A percentile compares a stretch with the other conserved stretches of the same genome.
phyloP scores from a whole-genome alignment of 148 eudicot species.

The Hydrangea macrophylla region DNA sequence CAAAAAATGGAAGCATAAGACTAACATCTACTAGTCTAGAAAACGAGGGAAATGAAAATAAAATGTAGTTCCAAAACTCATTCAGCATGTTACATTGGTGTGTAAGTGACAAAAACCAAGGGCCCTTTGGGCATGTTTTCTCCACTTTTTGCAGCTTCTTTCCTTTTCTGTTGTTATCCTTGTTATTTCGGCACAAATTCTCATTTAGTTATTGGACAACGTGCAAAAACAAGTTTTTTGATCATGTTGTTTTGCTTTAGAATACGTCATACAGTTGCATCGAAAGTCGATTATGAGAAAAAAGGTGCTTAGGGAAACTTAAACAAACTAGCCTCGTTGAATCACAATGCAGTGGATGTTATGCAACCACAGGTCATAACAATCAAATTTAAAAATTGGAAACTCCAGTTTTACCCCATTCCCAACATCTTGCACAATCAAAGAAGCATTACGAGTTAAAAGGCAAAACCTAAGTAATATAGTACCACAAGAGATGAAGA shows the following conservation, averaged over 20 bases:
- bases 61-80: background rate
- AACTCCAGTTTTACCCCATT: background rate
- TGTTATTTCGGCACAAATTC: background rate
- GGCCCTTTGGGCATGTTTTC: background rate
- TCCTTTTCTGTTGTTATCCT: background rate
- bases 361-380: background rate
- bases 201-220: background rate
- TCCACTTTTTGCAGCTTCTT: background rate
- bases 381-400: background rate
- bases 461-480: background rate
- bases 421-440: background rate
- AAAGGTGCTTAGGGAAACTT: too few species aligned
- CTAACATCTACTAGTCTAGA: background rate
- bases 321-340: background rate
- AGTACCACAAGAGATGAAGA: background rate
- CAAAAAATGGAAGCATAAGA: background rate
- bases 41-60: conserved; percentile 1
- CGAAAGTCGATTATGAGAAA: too few species aligned
- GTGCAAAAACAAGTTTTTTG: background rate
- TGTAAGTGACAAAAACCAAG: background rate
- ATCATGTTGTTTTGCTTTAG: background rate
- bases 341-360: background rate
- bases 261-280: background rate
- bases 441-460: background rate
- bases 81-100: background rate